Base-by-base conservation (phyloP, 2,329 filamentous ascomycete species). In the Onygenales sp. region DNA sequence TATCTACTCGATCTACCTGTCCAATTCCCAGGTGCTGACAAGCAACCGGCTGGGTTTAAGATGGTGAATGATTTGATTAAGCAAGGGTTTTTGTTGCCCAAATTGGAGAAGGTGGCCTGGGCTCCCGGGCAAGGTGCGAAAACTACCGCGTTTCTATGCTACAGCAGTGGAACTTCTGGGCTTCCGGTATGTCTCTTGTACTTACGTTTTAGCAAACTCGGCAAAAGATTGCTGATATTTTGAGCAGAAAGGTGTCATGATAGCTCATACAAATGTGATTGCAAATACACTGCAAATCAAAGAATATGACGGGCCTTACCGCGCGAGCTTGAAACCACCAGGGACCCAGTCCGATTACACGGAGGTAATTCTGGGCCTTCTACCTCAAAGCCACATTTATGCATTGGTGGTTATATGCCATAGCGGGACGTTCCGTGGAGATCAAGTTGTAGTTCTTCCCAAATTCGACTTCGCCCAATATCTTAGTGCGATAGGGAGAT, bases 381-480 rank as follows among this genome's bases (percentile, higher is more conserved):
- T 92, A 0, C 87, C 87, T 0, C 82, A 89, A 63, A 90, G 85
- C 59, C 88, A 94, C 62, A 93, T 93, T 58, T 94, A 92, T 66
- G 82, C 82, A 3, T 72, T 93, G 37, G 81, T 89, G 4, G 81
- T 89, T 13, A 81, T 89, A 55, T 82, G 81, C 42, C 83, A 88
- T 65, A 70, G 75, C 1, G 77, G 77, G 31, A 73, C 82, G 2
- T 92, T 83, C 64, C 79, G 85, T 42, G 88, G 88, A 8, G 88
- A 93, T 59, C 81, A 83, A 53, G 76, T 85, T 8, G 76, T 93
- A 50, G 77, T 92, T 4, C 75, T 93, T 11, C 72, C 72, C 32
- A 88, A 86, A 61, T 94, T 92, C 62, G 87, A 92, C 49, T 76
- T 92, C 46, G 73, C 77, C n/a, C 70, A 73, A 1, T 84, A 82